Conservation (phyloP, 2,329 filamentous ascomycete species). For the Colletotrichum sp. region DNA sequence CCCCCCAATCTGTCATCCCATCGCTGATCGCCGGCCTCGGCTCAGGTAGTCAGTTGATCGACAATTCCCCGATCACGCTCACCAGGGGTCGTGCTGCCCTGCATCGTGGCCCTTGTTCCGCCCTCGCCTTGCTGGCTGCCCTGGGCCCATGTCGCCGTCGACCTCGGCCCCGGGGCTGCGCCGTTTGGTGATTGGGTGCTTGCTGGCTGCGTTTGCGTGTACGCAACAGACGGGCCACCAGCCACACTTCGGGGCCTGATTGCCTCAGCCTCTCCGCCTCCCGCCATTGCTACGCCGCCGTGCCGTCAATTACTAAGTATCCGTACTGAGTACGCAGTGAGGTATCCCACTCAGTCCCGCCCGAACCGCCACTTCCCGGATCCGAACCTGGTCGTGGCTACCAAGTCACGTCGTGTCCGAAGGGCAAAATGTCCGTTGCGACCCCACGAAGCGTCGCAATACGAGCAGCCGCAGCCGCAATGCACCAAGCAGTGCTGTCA, state of each 20-base stretch:
- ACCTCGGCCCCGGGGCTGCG: neutral
- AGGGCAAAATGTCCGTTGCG: neutral
- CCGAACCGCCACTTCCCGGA: conserved; percentile 17
- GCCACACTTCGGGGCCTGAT: conserved; percentile 5
- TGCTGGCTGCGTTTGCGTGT: neutral
- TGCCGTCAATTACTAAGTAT: neutral
- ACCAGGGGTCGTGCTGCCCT: conserved; percentile 6
- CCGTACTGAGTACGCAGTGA: too few species aligned
- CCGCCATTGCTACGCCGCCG: neutral
- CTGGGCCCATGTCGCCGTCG: neutral
- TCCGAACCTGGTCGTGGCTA: conserved; percentile 3
- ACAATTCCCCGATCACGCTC: conserved; percentile 14
- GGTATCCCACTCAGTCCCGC: neutral
- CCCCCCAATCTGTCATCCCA: conserved; percentile 16
- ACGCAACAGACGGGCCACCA: neutral
- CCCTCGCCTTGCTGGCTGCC: neutral
- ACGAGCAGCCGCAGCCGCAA: neutral
- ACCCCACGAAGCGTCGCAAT: neutral
- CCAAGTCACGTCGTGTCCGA: neutral
- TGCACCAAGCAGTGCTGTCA: neutral
- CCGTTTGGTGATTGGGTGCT: neutral
- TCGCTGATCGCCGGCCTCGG: conserved; percentile 21
- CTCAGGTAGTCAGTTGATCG: conserved; percentile 18
- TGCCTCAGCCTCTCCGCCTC: neutral
- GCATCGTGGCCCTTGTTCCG: conserved; percentile 3